Evolutionary conservation across 768 basidiomycete genomes (phyloP), one percentile per base, ranked within the genome.

Genomic region (Psilocybe cubensis): DNA sequence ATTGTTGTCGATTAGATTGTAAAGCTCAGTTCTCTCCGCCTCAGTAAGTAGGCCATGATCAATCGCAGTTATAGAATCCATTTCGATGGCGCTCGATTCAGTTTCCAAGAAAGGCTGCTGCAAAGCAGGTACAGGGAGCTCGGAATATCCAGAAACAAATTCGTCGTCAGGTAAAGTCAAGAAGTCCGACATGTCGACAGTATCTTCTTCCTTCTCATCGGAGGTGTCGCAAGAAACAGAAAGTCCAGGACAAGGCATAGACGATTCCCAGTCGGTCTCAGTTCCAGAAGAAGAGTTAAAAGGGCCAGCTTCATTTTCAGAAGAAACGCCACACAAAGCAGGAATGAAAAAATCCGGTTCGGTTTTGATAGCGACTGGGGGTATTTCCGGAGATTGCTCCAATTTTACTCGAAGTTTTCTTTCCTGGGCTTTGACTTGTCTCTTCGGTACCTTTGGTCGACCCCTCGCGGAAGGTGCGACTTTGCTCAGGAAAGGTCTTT

Each of bases 1-100:
- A 42, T 72, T 78, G 59, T 72, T 74, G 56, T 81, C 77, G 35
- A 88, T 70, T 24, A 80, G 68, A 47, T 79, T 73, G 61, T 88
- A 88, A 55, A 82, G 72, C 23, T 75, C 79, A 51, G 71, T 67
- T 29, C 85, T 81, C 65, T 86, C 82, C n/a, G 66, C 62, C 53
- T 70, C 58, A 12, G 76, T 74, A 44, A 85, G 71, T 20, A 74
- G 63, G 31, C 73, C 65, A 41, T 73, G 69, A 45, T 73, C 70
- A 12, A 67, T 47, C 38, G 60, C 54, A 51, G 62, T 50, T 7
- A 66, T 53, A 23, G 63, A 50, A 21, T 64, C 67, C 24, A 59
- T 17, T 25, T 51, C 52, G 21, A 43, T 47, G 21, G 27, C 50
- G 28, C 53, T 61, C 44, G 52, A 57, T 33, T 63, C 68, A 2